phyloP scores from a whole-genome alignment of 495 filamentous ascomycete genomes.

The Hypoxylon perforatum region DNA sequence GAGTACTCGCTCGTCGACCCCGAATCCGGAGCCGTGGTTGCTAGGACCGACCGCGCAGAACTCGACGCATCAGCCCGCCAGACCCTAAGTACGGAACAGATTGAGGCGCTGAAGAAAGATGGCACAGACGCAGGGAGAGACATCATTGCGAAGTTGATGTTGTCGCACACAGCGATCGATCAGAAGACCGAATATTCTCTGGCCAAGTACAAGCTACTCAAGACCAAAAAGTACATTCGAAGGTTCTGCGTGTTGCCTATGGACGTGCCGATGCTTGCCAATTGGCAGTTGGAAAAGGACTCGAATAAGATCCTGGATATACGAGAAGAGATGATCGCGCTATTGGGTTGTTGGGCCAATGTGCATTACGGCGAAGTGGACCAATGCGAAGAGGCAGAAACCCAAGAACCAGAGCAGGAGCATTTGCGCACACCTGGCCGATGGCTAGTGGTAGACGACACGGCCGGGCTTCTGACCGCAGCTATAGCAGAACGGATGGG shows the following conservation, averaged over 20 bases:
- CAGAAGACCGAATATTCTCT: slow-evolving; percentile 94
- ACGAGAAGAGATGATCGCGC: slow-evolving; percentile 82
- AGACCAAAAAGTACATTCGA: slow-evolving; percentile 91
- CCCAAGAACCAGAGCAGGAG: slow-evolving; percentile 30
- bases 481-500: slow-evolving; percentile 94
- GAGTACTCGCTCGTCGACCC: slow-evolving; percentile 59
- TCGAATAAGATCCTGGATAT: slow-evolving; percentile 84
- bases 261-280: slow-evolving; percentile 77
- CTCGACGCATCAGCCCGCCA: slow-evolving; percentile 86
- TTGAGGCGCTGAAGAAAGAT: slow-evolving; percentile 87
- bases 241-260: slow-evolving; percentile 86
- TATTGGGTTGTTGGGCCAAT: slow-evolving; percentile 67
- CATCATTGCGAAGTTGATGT: slow-evolving; percentile 84
- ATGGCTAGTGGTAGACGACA: slow-evolving; percentile 92
- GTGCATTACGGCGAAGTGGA: slow-evolving; percentile 60
- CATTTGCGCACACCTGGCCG: slow-evolving; percentile 47
- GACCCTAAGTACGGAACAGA: slow-evolving; percentile 83
- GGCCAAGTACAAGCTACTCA: slow-evolving; percentile 93
- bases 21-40: slow-evolving; percentile 65
- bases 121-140: slow-evolving; percentile 83
- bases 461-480: slow-evolving; percentile 84
- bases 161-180: slow-evolving; percentile 84
- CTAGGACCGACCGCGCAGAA: slow-evolving; percentile 81
- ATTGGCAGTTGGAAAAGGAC: slow-evolving; percentile 81
- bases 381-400: slow-evolving; percentile 44